These are phyloP conservation scores for Paramecium pentaurelia DNA, from an alignment of 73 alveolate genomes.

Conservation along the genomic window DNA sequence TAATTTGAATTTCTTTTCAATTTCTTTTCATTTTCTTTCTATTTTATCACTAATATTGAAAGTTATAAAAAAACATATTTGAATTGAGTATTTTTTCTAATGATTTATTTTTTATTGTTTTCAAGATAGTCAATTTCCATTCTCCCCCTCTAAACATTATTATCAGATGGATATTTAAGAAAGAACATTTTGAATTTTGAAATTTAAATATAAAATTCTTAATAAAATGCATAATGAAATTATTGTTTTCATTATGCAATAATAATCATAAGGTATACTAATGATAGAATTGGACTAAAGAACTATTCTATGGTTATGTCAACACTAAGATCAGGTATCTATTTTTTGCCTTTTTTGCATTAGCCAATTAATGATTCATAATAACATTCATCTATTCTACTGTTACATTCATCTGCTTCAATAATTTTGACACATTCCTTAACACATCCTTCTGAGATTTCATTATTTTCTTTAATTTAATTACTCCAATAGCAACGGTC, in stretches of 20 bases:
- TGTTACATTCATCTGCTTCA: conserved; percentile 25
- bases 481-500: conserved; percentile 33
- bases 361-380: neutral
- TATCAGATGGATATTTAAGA: no score
- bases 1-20: no score
- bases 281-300: neutral
- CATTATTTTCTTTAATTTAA: neutral
- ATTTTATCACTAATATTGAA: no score
- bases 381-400: conserved; percentile 29
- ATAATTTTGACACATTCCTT: neutral
- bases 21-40: no score
- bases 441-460: neutral
- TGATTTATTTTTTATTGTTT: no score
- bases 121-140: no score
- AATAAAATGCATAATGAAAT: neutral
- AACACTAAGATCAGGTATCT: neutral
- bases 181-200: no score
- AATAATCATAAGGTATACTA: neutral
- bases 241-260: neutral
- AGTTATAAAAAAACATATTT: no score
- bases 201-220: neutral
- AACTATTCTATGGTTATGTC: neutral
- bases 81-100: no score
- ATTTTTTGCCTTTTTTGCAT: neutral
- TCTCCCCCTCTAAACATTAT: no score